Base-by-base conservation (phyloP, 345 rosid genomes). In the Eutrema heterophyllum region DNA sequence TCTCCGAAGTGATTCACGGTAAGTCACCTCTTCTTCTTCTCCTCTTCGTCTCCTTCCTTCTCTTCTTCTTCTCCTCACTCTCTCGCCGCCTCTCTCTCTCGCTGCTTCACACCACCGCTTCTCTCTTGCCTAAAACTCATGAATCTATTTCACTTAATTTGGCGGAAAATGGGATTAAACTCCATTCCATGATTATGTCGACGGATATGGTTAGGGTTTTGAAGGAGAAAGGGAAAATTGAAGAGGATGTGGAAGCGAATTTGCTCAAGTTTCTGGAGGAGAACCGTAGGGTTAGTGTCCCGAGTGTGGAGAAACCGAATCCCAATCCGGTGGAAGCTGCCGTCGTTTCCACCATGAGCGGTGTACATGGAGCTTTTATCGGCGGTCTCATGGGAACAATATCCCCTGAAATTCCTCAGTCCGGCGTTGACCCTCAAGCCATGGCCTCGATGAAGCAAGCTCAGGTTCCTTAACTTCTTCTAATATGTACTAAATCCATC, bases 401-500 rank as follows among this genome's bases (percentile, higher is more conserved):
- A 11, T 85, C 96, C 50, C 78, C 62, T 71, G 76, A 77, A 38
- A 71, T 77, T 68, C 77, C 81, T 46, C 82, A 79, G 64, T 72
- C 86, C 44, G 45, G 77, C 57, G 81, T 86, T 56, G 84, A 89
- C 74, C 83, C 96, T 61, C 85, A 93, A 76, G 92, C 96, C 60
- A 81, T 89, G 84, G 88, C 93, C 15, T 84, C 98, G 24, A 59
- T 93, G 74, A 78, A 89, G 68, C 98, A 93, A 86, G 94, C 97
- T 65, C 96, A 91, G 93, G 98, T 91, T 54, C 78, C 43, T 64
- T 36, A 39, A 51, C 46, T 35, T n/a, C 38, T 45, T n/a, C 39
- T 0, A 3, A 15, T n/a, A 45, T n/a, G 7, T n/a, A 16, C 32
- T 3, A 5, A 10, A 35, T 10, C 21, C 32, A 12, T 49, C 3